Percentiles rank a stretch among this genome's conserved stretches.
These are phyloP conservation scores for Fraxinus albicans DNA, from an alignment of 305 asterid genomes.

Conservation along the genomic window DNA sequence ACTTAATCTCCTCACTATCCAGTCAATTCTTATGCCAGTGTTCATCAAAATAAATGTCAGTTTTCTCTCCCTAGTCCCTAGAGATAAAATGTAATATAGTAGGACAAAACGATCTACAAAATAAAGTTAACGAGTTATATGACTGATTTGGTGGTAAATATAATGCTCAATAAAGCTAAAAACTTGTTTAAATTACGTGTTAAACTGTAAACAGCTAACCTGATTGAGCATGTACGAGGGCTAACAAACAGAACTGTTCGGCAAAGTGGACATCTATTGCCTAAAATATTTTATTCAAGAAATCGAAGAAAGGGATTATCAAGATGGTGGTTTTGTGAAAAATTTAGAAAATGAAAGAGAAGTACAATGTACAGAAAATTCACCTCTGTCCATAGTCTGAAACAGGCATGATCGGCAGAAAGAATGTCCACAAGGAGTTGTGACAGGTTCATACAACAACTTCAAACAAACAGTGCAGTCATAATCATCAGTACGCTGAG, in stretches of 20 bases:
- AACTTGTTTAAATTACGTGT: neutral
- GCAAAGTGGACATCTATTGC: conserved; percentile 92
- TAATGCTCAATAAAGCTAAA: neutral
- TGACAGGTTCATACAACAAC: conserved; percentile 82
- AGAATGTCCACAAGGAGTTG: conserved; percentile 99
- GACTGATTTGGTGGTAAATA: neutral
- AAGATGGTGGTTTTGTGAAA: neutral
- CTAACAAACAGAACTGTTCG: conserved; percentile 86
- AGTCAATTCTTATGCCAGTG: neutral
- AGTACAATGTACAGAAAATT: conserved; percentile 22
- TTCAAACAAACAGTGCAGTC: conserved; percentile 95
- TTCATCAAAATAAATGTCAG: neutral
- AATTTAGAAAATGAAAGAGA: conserved; percentile 15
- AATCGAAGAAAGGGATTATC: conserved; percentile 6
- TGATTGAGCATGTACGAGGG: conserved; percentile 80
- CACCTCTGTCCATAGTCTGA: conserved; percentile 96
- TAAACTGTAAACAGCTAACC: conserved; percentile 48
- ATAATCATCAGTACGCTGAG: conserved; percentile 83
- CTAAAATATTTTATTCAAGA: conserved; percentile 42
- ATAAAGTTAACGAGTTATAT: neutral
- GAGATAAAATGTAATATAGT: neutral
- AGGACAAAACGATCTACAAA: neutral
- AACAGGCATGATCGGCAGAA: conserved; percentile 96
- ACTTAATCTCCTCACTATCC: neutral
- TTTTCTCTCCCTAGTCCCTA: neutral